phyloP scores from a whole-genome alignment of 2,329 filamentous ascomycete species.

The Rhynchosporium graminicola region DNA sequence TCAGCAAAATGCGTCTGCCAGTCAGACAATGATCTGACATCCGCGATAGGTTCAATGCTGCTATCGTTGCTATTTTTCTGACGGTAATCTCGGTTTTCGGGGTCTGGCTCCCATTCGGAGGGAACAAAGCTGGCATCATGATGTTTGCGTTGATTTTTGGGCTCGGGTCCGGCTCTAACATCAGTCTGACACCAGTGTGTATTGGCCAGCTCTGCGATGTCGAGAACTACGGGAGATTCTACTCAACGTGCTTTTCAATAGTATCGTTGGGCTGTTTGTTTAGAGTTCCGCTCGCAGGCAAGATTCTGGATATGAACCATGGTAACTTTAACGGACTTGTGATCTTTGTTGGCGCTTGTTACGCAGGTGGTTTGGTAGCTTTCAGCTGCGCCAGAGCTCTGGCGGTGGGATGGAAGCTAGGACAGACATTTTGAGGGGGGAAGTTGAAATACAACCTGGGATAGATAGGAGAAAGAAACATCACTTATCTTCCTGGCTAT shows the following conservation, averaged over 20 bases:
- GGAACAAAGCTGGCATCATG: conserved; percentile 62
- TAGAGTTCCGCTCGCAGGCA: conserved; percentile 10
- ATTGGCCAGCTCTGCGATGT: conserved; percentile 2
- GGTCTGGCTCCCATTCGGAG: conserved; percentile 71
- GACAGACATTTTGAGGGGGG: neutral
- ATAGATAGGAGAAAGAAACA: neutral
- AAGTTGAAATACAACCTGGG: neutral
- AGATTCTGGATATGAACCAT: conserved; percentile 1
- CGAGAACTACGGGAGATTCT: conserved; percentile 3
- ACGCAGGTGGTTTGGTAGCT: neutral
- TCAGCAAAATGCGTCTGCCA: neutral
- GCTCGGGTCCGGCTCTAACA: conserved; percentile 68
- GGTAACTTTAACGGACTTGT: neutral
- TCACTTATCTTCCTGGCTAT: neutral
- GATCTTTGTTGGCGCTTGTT: conserved; percentile 4
- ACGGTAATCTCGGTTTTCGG: conserved; percentile 63
- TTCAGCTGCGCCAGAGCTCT: conserved; percentile 1
- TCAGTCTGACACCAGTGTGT: conserved; percentile 15
- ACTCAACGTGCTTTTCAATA: conserved; percentile 14
- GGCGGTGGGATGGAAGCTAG: neutral
- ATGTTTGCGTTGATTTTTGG: conserved; percentile 77
- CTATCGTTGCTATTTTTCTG: conserved; percentile 63
- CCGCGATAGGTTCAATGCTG: conserved; percentile 7
- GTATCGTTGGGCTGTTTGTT: conserved; percentile 4
- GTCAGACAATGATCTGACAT: neutral